Evolutionary conservation across 768 basidiomycete species (phyloP).

Genomic region (Termitomyces sp.): DNA sequence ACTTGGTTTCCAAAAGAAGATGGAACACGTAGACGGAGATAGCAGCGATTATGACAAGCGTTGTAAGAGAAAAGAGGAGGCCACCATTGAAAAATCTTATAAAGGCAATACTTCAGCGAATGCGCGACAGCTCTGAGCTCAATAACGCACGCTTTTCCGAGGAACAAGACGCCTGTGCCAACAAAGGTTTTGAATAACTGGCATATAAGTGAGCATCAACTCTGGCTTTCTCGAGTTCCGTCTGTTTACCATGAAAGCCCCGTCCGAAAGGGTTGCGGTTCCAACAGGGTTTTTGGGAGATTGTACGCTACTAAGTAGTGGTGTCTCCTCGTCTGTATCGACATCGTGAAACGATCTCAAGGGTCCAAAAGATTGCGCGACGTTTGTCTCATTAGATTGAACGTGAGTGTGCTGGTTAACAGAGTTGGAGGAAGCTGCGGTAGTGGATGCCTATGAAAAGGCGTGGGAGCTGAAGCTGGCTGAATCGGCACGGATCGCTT

Average conservation of each 20-base stretch:
- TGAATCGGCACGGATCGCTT: neutral
- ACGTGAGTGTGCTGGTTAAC: neutral
- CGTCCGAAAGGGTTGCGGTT: conserved; percentile 86
- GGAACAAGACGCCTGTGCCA: conserved; percentile 96
- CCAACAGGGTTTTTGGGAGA: conserved; percentile 45
- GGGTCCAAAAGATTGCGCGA: neutral
- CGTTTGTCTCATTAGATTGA: neutral
- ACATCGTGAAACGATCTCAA: too few species aligned
- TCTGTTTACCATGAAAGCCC: conserved; percentile 80
- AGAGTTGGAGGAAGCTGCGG: neutral
- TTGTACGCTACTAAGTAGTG: conserved; percentile 37
- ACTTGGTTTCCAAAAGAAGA: conserved; percentile 81
- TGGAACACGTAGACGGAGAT: conserved; percentile 93
- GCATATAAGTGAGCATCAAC: neutral
- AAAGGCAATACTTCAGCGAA: neutral
- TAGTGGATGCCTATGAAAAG: neutral
- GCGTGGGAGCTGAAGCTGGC: neutral
- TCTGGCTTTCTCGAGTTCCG: neutral
- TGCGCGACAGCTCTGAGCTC: neutral
- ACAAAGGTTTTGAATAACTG: conserved; percentile 91
- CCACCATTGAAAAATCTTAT: conserved; percentile 92
- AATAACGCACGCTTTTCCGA: conserved; percentile 80
- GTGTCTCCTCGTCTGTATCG: conserved; percentile 44
- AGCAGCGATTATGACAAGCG: conserved; percentile 73
- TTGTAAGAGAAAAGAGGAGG: conserved; percentile 77